Evolutionary conservation across 2,329 filamentous ascomycete genomes (phyloP), one percentile per base, ranked within the genome.

Genomic region (Colletotrichum shisoi): DNA sequence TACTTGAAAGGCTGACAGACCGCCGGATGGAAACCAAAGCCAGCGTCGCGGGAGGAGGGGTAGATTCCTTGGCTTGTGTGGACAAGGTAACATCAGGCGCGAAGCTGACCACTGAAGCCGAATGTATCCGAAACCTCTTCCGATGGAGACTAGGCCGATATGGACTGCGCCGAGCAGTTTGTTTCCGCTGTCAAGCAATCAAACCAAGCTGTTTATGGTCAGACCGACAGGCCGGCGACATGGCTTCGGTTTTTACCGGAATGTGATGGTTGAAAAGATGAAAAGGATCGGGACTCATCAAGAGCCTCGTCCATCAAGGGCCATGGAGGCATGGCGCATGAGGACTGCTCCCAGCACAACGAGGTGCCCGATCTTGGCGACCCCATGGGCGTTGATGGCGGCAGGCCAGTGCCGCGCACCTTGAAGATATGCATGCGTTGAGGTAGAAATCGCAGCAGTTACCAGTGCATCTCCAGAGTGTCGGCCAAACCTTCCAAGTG

Each of bases 51-150:
- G 42, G 48, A 65, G 57, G 62, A 65, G 62, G 62, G 57, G 62
- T 21, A 62, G 27, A 62, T 49, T 37, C 34, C 54, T 65, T 54
- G 57, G 62, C 62, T 46, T 15, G 51, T 56, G 31, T 67, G 51
- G 59, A 27, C 31, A 46, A 63, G 44, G 63, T 58, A 34, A 58
- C 46, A 63, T 40, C 53, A 39, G 48, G 60, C 62, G 60, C 24
- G n/a, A 67, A 57, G 24, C 48, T 24, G 52, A 9, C 53, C 45
- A 42, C 39, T 53, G 24, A 34, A 42, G 24, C 49, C 37, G 49
- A 39, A 57, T 53, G 63, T 63, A 57, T 49, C 21, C 58, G 59
- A 67, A 67, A 53, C 63, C 60, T 53, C 54, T 48, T 59, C 24
- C 39, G 27, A 24, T 39, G 37, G 34, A 27, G 46, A 31, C 63